Base-by-base conservation (phyloP, 1,284 basidiomycete species). In the Hymenochaete sp. region DNA sequence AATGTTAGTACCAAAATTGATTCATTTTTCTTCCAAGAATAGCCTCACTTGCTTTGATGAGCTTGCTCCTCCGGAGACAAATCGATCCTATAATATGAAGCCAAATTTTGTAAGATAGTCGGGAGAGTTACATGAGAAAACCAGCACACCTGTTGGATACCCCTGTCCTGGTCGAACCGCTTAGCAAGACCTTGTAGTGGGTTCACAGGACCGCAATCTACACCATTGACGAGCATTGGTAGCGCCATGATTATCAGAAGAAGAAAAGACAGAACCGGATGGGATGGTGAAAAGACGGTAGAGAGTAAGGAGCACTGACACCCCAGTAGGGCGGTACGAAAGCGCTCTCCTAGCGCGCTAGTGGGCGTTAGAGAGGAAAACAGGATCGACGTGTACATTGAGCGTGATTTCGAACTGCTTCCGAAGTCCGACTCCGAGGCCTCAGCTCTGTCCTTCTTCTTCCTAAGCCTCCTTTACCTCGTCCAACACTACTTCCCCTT, bases 121-220 rank as follows among this genome's bases (percentile, higher is more conserved):
- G 26, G n/a, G 19, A 31, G 22, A 18, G 25, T 3, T 28, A 8
- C 25, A 24, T 25, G 32, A 27, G 7, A 2, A 29, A 26, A 24
- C 21, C 21, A 18, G 45, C 53, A 33, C 48, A 87, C 87, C 68
- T 88, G 85, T 61, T 87, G 83, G 7, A 77, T 59, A 14, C 85
- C 86, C 56, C 84, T 71, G 59, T 91, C 87, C 44, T 75, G 72
- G 53, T 86, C 82, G 54, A 89, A 81, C 41, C 73, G 70, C 58
- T 90, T 90, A 0, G 82, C 70, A 5, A 92, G 72, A 18, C 72
- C 75, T 56, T 87, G 83, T n/a, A 92, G 62, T 9, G 86, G 77
- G 59, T 90, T 91, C 1, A 75, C 73, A 4, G 88, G 87, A 1
- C 88, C 88, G 53, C 87, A 92, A 38, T 89, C 85, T 1, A 82